Base-by-base conservation (phyloP, 768 basidiomycete species). In the Suillus subaureus region DNA sequence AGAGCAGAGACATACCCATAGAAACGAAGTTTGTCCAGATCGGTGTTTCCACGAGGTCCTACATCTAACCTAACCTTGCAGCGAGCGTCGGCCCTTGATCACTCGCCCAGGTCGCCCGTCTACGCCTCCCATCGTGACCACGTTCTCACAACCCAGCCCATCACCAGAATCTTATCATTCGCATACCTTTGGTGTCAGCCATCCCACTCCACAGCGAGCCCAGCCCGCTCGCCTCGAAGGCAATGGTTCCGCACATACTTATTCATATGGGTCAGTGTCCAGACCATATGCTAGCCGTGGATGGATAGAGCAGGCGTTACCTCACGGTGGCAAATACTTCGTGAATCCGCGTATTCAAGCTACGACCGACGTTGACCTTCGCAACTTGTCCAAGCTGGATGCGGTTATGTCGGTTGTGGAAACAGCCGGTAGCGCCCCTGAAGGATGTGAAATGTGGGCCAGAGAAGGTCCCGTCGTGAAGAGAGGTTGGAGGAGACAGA, bases 271-370 rank as follows among this genome's bases (percentile, higher is more conserved):
- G 15, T 69, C 75, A 15, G 68, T 75, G 3, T 62, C 69, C 0
- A 68, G 68, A 0, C 75, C 72, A 0, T 71, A 75, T 40, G 56
- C 64, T 35, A 45, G 18, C 21, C 83, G 88, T 23, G 93, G 93
- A 4, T 94, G 92, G 92, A 80, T 85, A 57, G 90, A 89, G 71
- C 87, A 91, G 72, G 80, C 84, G 26, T 85, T 94, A n/a, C 92
- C 93, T 1, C 90, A 93, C 69, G 86, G 85, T 12, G 78, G 84
- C 5, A 79, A 84, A 42, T 94, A 94, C 77, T 94, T 88, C 70
- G 83, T 85, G 52, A 90, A 92, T 71, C 84, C 85, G 4, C 84
- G 82, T 15, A 75, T 83, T 43, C 85, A 83, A 51, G 80, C 88
- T 61, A 87, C 86, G n/a, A 90, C 91, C 21, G 93, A 94, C 71